Conservation (phyloP, 805 yeast species). For the Suhomyces vadensis region DNA sequence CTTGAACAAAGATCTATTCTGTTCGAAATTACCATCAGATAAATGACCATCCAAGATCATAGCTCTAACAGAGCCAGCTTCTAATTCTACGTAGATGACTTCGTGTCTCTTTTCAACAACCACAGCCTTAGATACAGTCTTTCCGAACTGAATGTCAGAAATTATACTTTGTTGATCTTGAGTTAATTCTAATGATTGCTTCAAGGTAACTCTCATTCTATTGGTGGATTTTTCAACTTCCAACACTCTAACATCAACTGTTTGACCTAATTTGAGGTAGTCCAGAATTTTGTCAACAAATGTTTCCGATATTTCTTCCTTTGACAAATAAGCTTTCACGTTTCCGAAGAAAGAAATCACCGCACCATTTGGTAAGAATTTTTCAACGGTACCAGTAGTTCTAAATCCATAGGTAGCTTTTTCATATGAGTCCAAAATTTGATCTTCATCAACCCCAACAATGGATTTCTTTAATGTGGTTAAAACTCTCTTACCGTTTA, state of each 20-base stretch:
- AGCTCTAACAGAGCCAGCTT: slow-evolving; percentile 56
- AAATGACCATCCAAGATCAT: slow-evolving; percentile 73
- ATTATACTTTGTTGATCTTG: slow-evolving; percentile 49
- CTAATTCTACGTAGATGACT: slow-evolving; percentile 60
- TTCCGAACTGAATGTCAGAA: slow-evolving; percentile 56
- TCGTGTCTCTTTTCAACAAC: slow-evolving; percentile 78
- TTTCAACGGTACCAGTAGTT: slow-evolving; percentile 73
- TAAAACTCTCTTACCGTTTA: slow-evolving; percentile 49
- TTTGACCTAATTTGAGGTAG: slow-evolving; percentile 79
- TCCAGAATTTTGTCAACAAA: slow-evolving; percentile 76
- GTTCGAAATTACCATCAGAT: slow-evolving; percentile 73
- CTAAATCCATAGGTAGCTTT: slow-evolving; percentile 46
- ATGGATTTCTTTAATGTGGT: slow-evolving; percentile 84
- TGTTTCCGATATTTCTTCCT: slow-evolving; percentile 86
- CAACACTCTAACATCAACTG: slow-evolving; percentile 68
- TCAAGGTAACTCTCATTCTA: slow-evolving; percentile 71
- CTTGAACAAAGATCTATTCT: slow-evolving; percentile 66
- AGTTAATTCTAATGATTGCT: slow-evolving; percentile 56
- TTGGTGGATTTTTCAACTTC: slow-evolving; percentile 52
- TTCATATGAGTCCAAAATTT: slow-evolving; percentile 42
- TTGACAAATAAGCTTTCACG: slow-evolving; percentile 78
- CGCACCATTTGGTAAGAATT: slow-evolving; percentile 75
- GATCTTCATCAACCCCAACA: slow-evolving; percentile 62
- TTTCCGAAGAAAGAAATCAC: slow-evolving; percentile 80
- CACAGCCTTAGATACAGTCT: slow-evolving; percentile 55